phyloP scores from a whole-genome alignment of 108 stramenopile species.

The Hondaea fermentalgiana region DNA sequence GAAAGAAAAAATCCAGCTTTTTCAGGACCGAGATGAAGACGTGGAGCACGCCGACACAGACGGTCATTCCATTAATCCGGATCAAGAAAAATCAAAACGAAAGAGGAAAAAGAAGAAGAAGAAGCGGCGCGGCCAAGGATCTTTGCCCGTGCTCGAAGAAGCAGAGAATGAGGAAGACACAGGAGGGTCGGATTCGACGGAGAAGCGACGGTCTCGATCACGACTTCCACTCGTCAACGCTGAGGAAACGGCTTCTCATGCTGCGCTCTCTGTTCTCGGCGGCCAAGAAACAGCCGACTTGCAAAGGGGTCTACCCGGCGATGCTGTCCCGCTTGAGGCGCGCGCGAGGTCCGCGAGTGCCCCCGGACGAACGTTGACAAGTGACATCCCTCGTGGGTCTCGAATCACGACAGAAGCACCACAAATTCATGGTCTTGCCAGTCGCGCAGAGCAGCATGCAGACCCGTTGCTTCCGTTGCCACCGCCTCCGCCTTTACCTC shows the following conservation, averaged over 20 bases:
- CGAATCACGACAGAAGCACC: too few species aligned
- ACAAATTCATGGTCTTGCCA: too few species aligned
- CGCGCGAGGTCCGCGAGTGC: background rate
- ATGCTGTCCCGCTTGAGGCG: background rate
- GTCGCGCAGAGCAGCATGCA: too few species aligned
- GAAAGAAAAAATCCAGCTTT: background rate
- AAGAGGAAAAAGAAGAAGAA: background rate
- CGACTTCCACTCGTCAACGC: background rate
- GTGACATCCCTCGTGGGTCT: too few species aligned
- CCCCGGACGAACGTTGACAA: too few species aligned
- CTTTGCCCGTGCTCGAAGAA: background rate
- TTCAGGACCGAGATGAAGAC: background rate
- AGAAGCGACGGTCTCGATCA: background rate
- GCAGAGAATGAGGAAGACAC: background rate
- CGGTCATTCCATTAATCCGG: background rate
- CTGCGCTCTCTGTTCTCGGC: conserved; percentile 1
- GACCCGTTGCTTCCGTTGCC: too few species aligned
- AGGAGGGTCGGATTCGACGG: background rate
- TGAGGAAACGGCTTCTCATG: background rate
- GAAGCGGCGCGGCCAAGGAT: background rate
- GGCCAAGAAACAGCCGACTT: background rate
- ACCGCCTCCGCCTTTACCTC: too few species aligned
- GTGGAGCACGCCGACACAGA: background rate
- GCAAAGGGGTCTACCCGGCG: background rate
- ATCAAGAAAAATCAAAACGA: background rate